These are phyloP conservation scores for Clavariopsis aquatica DNA, from an alignment of 495 filamentous ascomycete species.

Conservation along the genomic window DNA sequence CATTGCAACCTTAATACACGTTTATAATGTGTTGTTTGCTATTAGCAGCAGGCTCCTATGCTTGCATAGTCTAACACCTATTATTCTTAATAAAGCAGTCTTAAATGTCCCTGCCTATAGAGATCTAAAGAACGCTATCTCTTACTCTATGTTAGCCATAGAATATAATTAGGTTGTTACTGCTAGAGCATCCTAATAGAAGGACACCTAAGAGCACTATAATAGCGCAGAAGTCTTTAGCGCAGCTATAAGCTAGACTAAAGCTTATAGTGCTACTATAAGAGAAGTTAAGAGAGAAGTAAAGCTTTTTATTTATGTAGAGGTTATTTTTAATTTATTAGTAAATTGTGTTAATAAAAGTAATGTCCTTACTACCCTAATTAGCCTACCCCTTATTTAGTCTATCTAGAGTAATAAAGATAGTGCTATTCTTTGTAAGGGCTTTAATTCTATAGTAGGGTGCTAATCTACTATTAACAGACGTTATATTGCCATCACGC, in stretches of 20 bases:
- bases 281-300: constrained; percentile 54
- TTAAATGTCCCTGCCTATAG: constrained; percentile 43
- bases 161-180: constrained; percentile 49
- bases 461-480: constrained; percentile 37
- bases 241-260: constrained; percentile 49
- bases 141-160: constrained; percentile 49
- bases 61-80: constrained; percentile 36
- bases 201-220: constrained; percentile 48
- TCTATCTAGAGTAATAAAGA: constrained; percentile 50
- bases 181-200: constrained; percentile 49
- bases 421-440: constrained; percentile 45
- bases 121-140: constrained; percentile 47
- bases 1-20: constrained; percentile 36
- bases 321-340: constrained; percentile 47
- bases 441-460: constrained; percentile 47
- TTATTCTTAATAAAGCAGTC: constrained; percentile 50
- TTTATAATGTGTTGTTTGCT: constrained; percentile 42
- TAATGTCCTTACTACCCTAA: constrained; percentile 47
- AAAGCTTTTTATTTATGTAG: constrained; percentile 48
- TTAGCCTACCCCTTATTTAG: constrained; percentile 50
- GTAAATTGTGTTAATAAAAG: constrained; percentile 47
- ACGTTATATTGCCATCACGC: constrained; percentile 46
- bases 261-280: constrained; percentile 55
- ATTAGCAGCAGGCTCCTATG: constrained; percentile 39
- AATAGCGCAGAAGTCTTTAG: constrained; percentile 50